A percentile compares a stretch with the other conserved stretches of the same genome.
These are phyloP conservation scores for Acidiella bohemica DNA, from an alignment of 495 filamentous ascomycete genomes.

Conservation along the genomic window DNA sequence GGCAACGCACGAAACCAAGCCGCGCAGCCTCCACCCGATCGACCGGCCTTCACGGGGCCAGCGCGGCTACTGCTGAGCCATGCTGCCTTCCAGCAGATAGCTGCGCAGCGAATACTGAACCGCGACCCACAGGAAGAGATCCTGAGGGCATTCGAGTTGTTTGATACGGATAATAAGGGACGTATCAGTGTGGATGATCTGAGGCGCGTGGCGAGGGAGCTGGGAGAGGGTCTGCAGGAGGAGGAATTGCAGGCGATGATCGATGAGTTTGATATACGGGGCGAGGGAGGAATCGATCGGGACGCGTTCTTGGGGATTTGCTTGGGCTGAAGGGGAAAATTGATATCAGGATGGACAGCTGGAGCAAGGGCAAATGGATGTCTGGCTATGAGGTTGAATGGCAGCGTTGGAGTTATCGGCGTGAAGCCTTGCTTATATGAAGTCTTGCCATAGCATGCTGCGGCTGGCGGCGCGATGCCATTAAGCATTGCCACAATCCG, in stretches of 20 bases:
- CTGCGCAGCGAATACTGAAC: slow-evolving; percentile 62
- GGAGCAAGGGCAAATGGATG: background rate
- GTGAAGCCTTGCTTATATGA: no score
- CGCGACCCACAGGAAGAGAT: slow-evolving; percentile 88
- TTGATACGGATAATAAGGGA: slow-evolving; percentile 68
- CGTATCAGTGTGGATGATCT: slow-evolving; percentile 78
- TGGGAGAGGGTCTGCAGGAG: slow-evolving; percentile 83
- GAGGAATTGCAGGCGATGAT: slow-evolving; percentile 92
- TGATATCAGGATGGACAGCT: background rate
- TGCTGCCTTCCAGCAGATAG: slow-evolving; percentile 62
- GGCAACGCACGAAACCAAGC: slow-evolving; percentile 18
- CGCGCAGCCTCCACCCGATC: slow-evolving; percentile 24
- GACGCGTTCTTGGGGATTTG: slow-evolving; percentile 86
- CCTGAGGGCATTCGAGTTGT: slow-evolving; percentile 76
- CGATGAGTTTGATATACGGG: slow-evolving; percentile 94
- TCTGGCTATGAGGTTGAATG: no score
- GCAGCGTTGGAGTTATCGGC: no score
- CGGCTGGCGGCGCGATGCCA: no score
- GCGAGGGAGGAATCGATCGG: slow-evolving; percentile 72
- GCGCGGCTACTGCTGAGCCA: slow-evolving; percentile 53
- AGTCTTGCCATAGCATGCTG: no score
- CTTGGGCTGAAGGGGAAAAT: slow-evolving; percentile 19
- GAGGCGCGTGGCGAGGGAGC: slow-evolving; percentile 70
- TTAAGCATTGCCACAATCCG: no score
- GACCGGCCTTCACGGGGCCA: slow-evolving; percentile 26